Percentiles rank a stretch among this genome's conserved stretches.
Evolutionary conservation across 1,284 basidiomycete species (phyloP).

Genomic region (Tilletiaria anomala): DNA sequence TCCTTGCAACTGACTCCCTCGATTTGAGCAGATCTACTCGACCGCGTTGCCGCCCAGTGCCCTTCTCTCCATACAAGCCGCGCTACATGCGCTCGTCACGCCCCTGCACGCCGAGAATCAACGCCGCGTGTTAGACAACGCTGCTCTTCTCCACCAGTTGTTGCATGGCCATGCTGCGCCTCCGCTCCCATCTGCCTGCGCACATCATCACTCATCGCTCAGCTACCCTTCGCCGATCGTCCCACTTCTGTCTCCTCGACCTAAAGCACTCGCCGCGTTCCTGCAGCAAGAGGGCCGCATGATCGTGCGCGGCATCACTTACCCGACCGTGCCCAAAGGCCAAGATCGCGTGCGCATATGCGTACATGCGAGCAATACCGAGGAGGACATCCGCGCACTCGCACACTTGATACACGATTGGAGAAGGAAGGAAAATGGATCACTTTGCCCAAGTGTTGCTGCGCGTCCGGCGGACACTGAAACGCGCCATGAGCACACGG

Average conservation of each 20-base stretch:
- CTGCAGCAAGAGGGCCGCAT: constrained; percentile 51
- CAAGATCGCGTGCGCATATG: constrained; percentile 70
- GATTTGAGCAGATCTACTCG: constrained; percentile 23
- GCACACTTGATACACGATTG: constrained; percentile 6
- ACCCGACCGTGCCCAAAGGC: constrained; percentile 61
- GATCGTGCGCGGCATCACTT: constrained; percentile 61
- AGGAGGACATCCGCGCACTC: constrained; percentile 49
- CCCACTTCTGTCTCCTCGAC: constrained; percentile 61
- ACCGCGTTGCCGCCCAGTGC: constrained; percentile 18
- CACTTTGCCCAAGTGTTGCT: too few relatives aligned
- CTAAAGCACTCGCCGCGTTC: constrained; percentile 55
- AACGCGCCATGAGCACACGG: too few relatives aligned
- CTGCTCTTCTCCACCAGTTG: background rate
- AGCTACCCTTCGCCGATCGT: constrained; percentile 54
- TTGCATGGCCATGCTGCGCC: background rate
- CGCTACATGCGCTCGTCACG: constrained; percentile 59
- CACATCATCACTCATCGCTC: background rate
- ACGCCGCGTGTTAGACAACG: background rate
- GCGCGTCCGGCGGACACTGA: too few relatives aligned
- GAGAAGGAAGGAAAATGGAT: too few relatives aligned
- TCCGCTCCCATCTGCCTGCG: background rate
- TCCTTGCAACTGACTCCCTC: constrained; percentile 2
- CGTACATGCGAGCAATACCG: constrained; percentile 59
- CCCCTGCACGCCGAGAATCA: background rate
- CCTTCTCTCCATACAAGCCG: constrained; percentile 53